A percentile compares a stretch with the other conserved stretches of the same genome.
phyloP scores from a whole-genome alignment of 1,284 basidiomycete species.

The Ustilago curta region DNA sequence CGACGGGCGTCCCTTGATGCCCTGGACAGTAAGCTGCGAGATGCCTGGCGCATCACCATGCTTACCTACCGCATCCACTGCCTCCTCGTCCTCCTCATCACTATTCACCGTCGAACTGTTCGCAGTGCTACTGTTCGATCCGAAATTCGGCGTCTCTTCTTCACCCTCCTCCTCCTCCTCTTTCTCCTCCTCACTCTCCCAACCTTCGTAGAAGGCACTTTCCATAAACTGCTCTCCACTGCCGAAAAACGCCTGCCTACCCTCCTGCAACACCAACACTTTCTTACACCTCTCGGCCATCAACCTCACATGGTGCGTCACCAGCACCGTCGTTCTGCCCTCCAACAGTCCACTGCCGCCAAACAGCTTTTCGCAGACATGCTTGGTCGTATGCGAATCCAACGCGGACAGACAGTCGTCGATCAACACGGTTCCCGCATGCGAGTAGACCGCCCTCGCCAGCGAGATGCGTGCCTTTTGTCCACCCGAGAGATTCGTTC shows the following conservation, averaged over 20 bases:
- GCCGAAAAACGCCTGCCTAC: slow-evolving; percentile 76
- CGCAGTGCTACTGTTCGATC: slow-evolving; percentile 21
- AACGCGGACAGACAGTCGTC: slow-evolving; percentile 80
- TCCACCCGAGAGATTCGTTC: slow-evolving; percentile 72
- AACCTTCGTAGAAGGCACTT: slow-evolving; percentile 73
- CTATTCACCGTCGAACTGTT: slow-evolving; percentile 27
- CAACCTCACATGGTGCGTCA: slow-evolving; percentile 69
- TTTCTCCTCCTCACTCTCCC: slow-evolving; percentile 68
- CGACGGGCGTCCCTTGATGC: slow-evolving; percentile 49
- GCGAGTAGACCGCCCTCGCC: slow-evolving; percentile 78
- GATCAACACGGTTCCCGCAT: slow-evolving; percentile 77
- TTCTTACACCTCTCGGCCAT: slow-evolving; percentile 74
- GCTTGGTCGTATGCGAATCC: slow-evolving; percentile 60
- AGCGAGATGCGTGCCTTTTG: slow-evolving; percentile 79
- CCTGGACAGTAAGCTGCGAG: slow-evolving; percentile 39
- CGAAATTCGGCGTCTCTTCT: slow-evolving; percentile 36
- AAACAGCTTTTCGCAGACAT: slow-evolving; percentile 66
- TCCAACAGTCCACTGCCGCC: slow-evolving; percentile 34
- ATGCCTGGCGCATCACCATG: slow-evolving; percentile 26
- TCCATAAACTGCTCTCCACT: slow-evolving; percentile 75
- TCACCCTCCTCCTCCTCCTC: slow-evolving; percentile 40
- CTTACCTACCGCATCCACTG: slow-evolving; percentile 13
- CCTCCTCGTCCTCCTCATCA: slow-evolving; percentile 41
- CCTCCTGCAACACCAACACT: slow-evolving; percentile 81
- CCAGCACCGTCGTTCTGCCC: slow-evolving; percentile 57